phyloP scores from a whole-genome alignment of 371 early-diverging fungal genomes.

The Rhizopus microsporus region DNA sequence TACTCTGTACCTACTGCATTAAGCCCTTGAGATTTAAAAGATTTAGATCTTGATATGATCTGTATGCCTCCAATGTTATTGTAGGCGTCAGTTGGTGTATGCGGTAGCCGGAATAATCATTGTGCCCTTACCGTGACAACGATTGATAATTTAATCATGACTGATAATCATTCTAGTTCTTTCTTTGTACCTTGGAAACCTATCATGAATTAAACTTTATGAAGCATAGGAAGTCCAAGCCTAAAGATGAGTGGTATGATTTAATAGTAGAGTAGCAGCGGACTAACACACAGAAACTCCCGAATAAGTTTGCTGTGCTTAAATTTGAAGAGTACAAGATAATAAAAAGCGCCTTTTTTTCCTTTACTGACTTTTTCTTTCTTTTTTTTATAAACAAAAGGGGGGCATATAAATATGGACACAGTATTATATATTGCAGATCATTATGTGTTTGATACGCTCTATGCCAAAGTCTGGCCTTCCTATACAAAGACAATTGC shows the following conservation, averaged over 20 bases:
- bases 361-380: conserved; percentile 4
- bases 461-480: conserved; percentile 48
- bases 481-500: conserved; percentile 34
- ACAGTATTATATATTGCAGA: conserved; percentile 68
- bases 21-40: too few relatives aligned
- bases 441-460: conserved; percentile 53
- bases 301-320: conserved; percentile 12
- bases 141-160: too few relatives aligned
- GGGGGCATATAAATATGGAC: conserved; percentile 59
- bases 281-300: conserved; percentile 27
- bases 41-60: too few relatives aligned
- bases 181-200: too few relatives aligned
- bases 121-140: too few relatives aligned
- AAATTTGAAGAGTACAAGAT: conserved; percentile 15
- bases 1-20: too few relatives aligned
- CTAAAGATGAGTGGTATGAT: conserved; percentile 1
- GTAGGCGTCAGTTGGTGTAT: too few relatives aligned
- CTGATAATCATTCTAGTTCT: too few relatives aligned
- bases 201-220: too few relatives aligned
- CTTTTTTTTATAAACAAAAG: conserved; percentile 1
- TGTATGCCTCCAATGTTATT: too few relatives aligned
- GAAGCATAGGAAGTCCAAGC: too few relatives aligned
- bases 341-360: conserved; percentile 2
- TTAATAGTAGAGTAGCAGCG: conserved; percentile 1
- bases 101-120: too few relatives aligned